Evolutionary conservation across 805 yeast genomes (phyloP).

Genomic region (Blastobotrys peoriensis): DNA sequence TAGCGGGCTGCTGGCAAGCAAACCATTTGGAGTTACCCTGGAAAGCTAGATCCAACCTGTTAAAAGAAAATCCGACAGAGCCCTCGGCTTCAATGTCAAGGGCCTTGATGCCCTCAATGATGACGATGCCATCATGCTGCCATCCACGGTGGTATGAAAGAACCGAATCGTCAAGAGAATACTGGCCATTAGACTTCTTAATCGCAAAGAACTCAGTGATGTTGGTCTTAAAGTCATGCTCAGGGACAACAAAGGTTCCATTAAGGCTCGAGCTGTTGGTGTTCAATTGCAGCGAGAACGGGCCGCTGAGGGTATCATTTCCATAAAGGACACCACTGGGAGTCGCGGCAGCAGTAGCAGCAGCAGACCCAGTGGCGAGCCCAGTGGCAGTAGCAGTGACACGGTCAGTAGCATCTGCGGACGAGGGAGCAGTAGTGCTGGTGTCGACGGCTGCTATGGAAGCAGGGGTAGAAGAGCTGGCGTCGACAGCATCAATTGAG

Average conservation of each 20-base stretch:
- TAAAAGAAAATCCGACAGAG: neutral
- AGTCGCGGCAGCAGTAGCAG: neutral
- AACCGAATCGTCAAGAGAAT: neutral
- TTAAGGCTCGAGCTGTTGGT: neutral
- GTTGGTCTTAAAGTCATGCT: neutral
- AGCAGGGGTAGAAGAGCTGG: neutral
- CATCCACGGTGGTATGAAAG: neutral
- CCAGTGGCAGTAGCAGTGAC: neutral
- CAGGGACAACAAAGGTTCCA: neutral
- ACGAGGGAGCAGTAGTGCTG: neutral
- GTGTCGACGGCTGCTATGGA: neutral
- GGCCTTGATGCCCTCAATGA: neutral
- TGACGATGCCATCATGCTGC: neutral
- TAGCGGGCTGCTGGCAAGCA: neutral
- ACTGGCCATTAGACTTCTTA: neutral
- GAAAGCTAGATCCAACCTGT: neutral
- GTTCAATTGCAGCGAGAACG: neutral
- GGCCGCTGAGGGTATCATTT: neutral
- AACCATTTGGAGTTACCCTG: neutral
- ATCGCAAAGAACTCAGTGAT: neutral
- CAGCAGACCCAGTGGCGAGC: neutral
- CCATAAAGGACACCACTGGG: neutral
- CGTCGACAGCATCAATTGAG: neutral
- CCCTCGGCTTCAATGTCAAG: neutral
- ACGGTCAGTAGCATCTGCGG: neutral